Evolutionary conservation across 2,329 filamentous ascomycete genomes (phyloP).

Genomic region (Neocatenulostroma microsporum): DNA sequence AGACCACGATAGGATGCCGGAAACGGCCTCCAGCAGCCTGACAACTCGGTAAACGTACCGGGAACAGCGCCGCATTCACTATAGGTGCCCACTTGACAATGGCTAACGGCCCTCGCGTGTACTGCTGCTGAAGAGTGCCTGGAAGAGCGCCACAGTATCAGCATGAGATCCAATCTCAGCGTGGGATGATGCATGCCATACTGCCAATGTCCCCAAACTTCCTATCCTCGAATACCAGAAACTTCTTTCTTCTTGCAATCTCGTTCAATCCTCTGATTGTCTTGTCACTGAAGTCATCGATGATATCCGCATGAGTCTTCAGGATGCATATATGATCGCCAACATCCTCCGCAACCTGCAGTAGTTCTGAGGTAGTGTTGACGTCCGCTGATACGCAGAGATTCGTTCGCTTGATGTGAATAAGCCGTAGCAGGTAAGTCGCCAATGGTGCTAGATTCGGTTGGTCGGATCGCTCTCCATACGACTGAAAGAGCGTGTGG

Average conservation of each 20-base stretch:
- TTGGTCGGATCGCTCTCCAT: constrained; percentile 39
- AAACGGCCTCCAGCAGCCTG: too few relatives aligned
- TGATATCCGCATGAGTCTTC: constrained; percentile 55
- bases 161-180: constrained; percentile 2
- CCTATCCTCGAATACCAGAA: constrained; percentile 48
- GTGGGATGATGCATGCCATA: constrained; percentile 26
- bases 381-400: constrained; percentile 52
- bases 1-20: too few relatives aligned
- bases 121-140: constrained; percentile 50
- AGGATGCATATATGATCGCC: constrained; percentile 55
- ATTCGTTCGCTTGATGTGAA: constrained; percentile 45
- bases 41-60: too few relatives aligned
- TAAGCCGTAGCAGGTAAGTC: constrained; percentile 42
- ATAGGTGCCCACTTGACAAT: constrained; percentile 48
- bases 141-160: constrained; percentile 2
- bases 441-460: constrained; percentile 39
- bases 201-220: constrained; percentile 52
- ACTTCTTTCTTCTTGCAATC: constrained; percentile 42
- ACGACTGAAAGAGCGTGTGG: constrained; percentile 37
- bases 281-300: constrained; percentile 52
- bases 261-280: constrained; percentile 44
- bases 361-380: constrained; percentile 47
- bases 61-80: constrained; percentile 47
- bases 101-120: constrained; percentile 43
- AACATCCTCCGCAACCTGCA: constrained; percentile 50